Base-by-base conservation (phyloP, 257 asterid species). In the Parsonsia alboflavescens region DNA sequence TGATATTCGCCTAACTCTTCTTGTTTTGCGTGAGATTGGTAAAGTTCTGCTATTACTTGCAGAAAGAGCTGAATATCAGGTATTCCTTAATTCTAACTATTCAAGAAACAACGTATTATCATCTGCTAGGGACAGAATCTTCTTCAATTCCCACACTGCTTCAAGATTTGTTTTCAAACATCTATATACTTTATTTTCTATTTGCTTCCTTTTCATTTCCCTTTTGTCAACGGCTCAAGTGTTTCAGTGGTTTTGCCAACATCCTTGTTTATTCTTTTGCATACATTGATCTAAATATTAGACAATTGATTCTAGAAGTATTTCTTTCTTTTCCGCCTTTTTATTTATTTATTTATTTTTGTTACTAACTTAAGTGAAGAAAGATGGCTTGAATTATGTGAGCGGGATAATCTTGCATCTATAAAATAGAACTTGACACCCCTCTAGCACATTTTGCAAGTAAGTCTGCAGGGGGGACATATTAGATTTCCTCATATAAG, bases 51-150 rank as follows among this genome's bases (percentile, higher is more conserved):
- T 85, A 82, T 88, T 90, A 62, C 90, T 95, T 74, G 89, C 98
- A 24, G 92, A 92, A 82, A 87, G 89, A 84, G 93, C 92, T 80
- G 99, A 95, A 77, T 87, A 85, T 77, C 99, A 89, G 98, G 93
- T 88, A 83, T 49, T 17, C 10, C 24, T 24, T 52, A 54, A 7
- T 52, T 75, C 15, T 28, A 45, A 41, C 41, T n/a, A n/a, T 71
- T 69, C 70, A 57, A 68, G 39, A 41, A 28, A 48, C 16, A 0
- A 11, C 68, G 33, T 48, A 10, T 57, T 26, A 28, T 21, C 7
- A 24, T n/a, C 63, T 28, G 73, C 26, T 39, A 48, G 15, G 24
- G 56, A 19, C 3, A 68, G 39, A 45, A 68, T 19, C 19, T 19
- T 15, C 21, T 68, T 56, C n/a, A 26, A 39, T 61, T 10, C 30